These are phyloP conservation scores for Amylostereum areolatum DNA, from an alignment of 1,284 basidiomycete genomes.

Conservation along the genomic window DNA sequence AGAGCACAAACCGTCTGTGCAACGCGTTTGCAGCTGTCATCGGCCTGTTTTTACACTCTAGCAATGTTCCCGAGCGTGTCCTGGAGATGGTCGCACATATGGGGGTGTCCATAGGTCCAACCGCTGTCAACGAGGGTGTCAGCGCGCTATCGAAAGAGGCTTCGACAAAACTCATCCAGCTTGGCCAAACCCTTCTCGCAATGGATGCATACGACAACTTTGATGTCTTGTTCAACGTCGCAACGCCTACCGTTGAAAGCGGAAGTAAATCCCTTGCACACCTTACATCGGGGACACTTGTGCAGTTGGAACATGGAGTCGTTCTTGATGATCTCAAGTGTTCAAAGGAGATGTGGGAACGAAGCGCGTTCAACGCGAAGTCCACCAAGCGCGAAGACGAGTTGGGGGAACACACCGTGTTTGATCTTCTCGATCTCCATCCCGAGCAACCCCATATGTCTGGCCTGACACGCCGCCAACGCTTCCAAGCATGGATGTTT, in stretches of 20 bases:
- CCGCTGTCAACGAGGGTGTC: slow-evolving; percentile 12
- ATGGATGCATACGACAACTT: slow-evolving; percentile 27
- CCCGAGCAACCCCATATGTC: slow-evolving; percentile 9
- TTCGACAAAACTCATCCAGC: slow-evolving; percentile 4
- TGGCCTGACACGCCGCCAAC: slow-evolving; percentile 14
- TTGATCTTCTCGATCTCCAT: slow-evolving; percentile 10
- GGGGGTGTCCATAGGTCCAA: slow-evolving; percentile 5
- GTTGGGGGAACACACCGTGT: not conserved
- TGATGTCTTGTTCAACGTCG: slow-evolving; percentile 20
- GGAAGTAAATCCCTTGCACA: slow-evolving; percentile 15
- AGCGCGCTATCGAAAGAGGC: slow-evolving; percentile 16
- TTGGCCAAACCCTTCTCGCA: slow-evolving; percentile 17
- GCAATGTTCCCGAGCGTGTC: not conserved
- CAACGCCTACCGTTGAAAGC: slow-evolving; percentile 19
- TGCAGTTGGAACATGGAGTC: slow-evolving; percentile 20
- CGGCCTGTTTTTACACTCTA: not conserved
- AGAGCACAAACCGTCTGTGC: slow-evolving; percentile 5
- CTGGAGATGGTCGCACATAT: slow-evolving; percentile 5
- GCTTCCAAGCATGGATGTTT: slow-evolving; percentile 23
- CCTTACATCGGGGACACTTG: slow-evolving; percentile 20
- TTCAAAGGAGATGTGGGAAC: slow-evolving; percentile 23
- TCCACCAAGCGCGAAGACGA: not conserved
- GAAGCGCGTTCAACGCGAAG: slow-evolving; percentile 5
- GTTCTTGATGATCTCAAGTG: slow-evolving; percentile 21
- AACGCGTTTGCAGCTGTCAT: slow-evolving; percentile 3